A percentile compares a stretch with the other conserved stretches of the same genome.
phyloP scores from a whole-genome alignment of 225 moss, liverwort and hornwort genomes.

The Bryoerythrophyllum caledonicum region DNA sequence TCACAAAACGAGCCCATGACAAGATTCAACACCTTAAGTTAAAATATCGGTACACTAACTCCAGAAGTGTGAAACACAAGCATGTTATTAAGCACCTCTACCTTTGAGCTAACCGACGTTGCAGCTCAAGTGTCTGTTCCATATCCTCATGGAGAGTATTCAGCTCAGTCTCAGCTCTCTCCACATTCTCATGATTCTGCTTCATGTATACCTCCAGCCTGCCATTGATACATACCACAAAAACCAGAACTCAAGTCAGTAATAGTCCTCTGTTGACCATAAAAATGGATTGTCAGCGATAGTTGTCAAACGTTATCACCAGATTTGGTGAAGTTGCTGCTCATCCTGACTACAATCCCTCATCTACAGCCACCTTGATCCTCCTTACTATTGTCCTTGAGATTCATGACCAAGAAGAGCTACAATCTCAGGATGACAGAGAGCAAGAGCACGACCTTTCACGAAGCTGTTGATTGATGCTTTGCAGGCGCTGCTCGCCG shows the following conservation, averaged over 20 bases:
- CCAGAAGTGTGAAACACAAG: not conserved
- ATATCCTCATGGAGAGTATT: slow-evolving; percentile 87
- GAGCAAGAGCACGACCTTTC: slow-evolving; percentile 48
- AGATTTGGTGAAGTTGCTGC: slow-evolving; percentile 4
- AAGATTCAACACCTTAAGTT: not conserved
- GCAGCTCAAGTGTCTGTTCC: slow-evolving; percentile 87
- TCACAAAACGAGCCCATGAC: not conserved
- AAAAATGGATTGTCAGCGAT: too few species aligned
- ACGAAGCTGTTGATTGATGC: slow-evolving; percentile 75
- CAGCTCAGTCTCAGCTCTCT: slow-evolving; percentile 81
- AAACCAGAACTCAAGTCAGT: not conserved
- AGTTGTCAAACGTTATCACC: not conserved
- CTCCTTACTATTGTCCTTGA: not conserved
- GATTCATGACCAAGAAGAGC: slow-evolving; percentile 8
- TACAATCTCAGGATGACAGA: slow-evolving; percentile 5
- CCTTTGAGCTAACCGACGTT: slow-evolving; percentile 86
- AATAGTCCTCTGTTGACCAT: not conserved
- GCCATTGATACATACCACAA: slow-evolving; percentile 25
- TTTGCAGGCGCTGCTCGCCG: slow-evolving; percentile 75
- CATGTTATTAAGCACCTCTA: too few species aligned
- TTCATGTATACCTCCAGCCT: slow-evolving; percentile 95
- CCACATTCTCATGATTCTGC: slow-evolving; percentile 85
- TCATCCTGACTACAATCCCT: not conserved
- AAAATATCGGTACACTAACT: too few species aligned
- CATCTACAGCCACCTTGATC: not conserved